Evolutionary conservation across 1,284 basidiomycete species (phyloP).

Genomic region (Heterobasidion occidentale): DNA sequence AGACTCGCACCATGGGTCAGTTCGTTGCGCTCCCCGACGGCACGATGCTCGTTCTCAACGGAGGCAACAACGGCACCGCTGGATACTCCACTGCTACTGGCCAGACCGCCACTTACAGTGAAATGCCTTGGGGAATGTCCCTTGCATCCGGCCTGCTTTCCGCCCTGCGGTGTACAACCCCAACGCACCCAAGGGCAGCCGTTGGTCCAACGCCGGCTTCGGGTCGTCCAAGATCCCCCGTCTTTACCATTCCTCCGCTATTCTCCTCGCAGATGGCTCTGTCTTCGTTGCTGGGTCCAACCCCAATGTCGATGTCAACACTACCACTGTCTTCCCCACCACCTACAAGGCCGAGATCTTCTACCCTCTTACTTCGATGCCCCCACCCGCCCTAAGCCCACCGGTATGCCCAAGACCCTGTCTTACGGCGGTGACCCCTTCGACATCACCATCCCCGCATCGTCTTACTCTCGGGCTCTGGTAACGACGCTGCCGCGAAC

Average conservation of each 20-base stretch:
- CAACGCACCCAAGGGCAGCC: conserved; percentile 47
- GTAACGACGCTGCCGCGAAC: conserved; percentile 64
- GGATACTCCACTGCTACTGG: conserved; percentile 56
- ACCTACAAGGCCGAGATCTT: conserved; percentile 85
- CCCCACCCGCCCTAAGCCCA: conserved; percentile 60
- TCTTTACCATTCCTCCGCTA: conserved; percentile 85
- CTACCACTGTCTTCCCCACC: conserved; percentile 68
- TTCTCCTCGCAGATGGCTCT: conserved; percentile 83
- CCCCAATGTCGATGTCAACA: conserved; percentile 83
- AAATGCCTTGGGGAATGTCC: conserved; percentile 62
- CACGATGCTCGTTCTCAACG: conserved; percentile 71
- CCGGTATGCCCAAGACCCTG: conserved; percentile 66
- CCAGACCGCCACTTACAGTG: conserved; percentile 28
- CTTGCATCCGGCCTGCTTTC: conserved; percentile 55
- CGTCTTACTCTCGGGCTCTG: conserved; percentile 56
- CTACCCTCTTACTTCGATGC: conserved; percentile 82
- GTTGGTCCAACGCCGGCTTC: conserved; percentile 71
- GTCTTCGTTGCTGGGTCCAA: conserved; percentile 90
- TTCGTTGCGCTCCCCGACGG: conserved; percentile 76
- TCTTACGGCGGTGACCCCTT: conserved; percentile 86
- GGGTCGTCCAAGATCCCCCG: conserved; percentile 57
- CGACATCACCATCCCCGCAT: conserved; percentile 53
- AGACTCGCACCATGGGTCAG: conserved; percentile 83
- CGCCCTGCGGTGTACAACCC: conserved; percentile 77
- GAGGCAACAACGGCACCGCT: conserved; percentile 70